phyloP scores from a whole-genome alignment of 176 grass and related monocot species.

The Oropetium thomaeum region DNA sequence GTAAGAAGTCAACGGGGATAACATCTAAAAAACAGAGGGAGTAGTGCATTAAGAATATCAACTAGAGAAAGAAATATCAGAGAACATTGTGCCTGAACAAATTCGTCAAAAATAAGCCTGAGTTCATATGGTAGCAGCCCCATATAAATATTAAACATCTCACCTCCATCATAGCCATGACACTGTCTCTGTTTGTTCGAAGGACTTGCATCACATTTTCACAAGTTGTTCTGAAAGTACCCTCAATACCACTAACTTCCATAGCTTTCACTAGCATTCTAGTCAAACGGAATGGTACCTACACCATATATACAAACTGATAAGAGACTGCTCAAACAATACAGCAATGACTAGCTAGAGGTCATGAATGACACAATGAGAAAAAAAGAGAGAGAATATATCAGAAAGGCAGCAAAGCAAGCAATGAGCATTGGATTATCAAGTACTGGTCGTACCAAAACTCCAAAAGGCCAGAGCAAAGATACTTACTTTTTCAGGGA shows the following conservation, averaged over 20 bases:
- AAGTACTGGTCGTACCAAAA: neutral
- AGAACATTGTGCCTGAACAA: neutral
- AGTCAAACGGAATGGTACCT: constrained; percentile 98
- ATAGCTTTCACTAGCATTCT: constrained; percentile 99
- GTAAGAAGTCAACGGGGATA: too few relatives aligned
- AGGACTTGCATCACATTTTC: constrained; percentile 99
- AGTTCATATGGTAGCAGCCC: neutral
- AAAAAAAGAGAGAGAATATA: neutral
- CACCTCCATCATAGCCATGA: constrained; percentile 99
- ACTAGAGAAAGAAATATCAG: neutral
- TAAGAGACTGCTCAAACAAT: neutral
- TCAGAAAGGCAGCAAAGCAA: neutral
- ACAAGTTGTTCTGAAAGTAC: constrained; percentile 95
- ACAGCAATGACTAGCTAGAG: neutral
- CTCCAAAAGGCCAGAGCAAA: constrained; percentile 20
- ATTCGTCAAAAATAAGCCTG: neutral
- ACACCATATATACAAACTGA: constrained; percentile 20
- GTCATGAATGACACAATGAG: neutral
- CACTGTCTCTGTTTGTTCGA: constrained; percentile 92
- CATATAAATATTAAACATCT: constrained; percentile 6
- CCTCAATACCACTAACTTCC: constrained; percentile 99
- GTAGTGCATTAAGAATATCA: too few relatives aligned
- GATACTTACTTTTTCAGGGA: constrained; percentile 86
- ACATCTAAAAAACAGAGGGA: too few relatives aligned
- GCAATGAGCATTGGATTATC: neutral